Conservation (phyloP, 2,329 filamentous ascomycete species). For the Aureobasidium musti region DNA sequence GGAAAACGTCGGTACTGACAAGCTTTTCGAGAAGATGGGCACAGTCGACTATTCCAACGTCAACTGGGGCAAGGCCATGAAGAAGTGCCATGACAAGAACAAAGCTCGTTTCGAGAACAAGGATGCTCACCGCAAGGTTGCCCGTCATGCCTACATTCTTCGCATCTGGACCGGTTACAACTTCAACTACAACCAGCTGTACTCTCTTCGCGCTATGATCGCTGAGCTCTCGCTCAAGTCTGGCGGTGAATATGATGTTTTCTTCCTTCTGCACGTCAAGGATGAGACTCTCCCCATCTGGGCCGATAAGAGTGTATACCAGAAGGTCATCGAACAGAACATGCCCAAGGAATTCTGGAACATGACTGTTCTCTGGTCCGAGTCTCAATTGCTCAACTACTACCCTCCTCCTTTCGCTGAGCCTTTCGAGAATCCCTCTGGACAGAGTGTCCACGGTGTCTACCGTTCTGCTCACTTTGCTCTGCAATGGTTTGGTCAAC, state of each 20-base stretch:
- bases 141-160: slow-evolving; percentile 78
- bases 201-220: slow-evolving; percentile 80
- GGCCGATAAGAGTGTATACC: slow-evolving; percentile 70
- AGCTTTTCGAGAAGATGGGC: slow-evolving; percentile 55
- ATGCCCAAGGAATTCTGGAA: slow-evolving; percentile 84
- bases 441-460: slow-evolving; percentile 76
- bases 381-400: slow-evolving; percentile 85
- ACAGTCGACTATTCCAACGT: slow-evolving; percentile 52
- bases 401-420: slow-evolving; percentile 86
- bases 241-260: slow-evolving; percentile 82
- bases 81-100: slow-evolving; percentile 54
- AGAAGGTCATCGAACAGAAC: slow-evolving; percentile 64
- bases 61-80: slow-evolving; percentile 53
- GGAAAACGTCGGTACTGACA: slow-evolving; percentile 49
- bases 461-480: slow-evolving; percentile 66
- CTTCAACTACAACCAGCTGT: slow-evolving; percentile 76
- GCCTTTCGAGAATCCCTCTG: slow-evolving; percentile 64
- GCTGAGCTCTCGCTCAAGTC: slow-evolving; percentile 77
- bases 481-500: slow-evolving; percentile 55
- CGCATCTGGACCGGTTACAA: slow-evolving; percentile 80
- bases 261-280: slow-evolving; percentile 82
- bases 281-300: slow-evolving; percentile 74
- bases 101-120: slow-evolving; percentile 48
- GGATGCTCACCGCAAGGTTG: slow-evolving; percentile 45
- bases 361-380: slow-evolving; percentile 89